A percentile compares a stretch with the other conserved stretches of the same genome.
Conservation (phyloP, 768 basidiomycete genomes). For the Pulveroboletus sp. region DNA sequence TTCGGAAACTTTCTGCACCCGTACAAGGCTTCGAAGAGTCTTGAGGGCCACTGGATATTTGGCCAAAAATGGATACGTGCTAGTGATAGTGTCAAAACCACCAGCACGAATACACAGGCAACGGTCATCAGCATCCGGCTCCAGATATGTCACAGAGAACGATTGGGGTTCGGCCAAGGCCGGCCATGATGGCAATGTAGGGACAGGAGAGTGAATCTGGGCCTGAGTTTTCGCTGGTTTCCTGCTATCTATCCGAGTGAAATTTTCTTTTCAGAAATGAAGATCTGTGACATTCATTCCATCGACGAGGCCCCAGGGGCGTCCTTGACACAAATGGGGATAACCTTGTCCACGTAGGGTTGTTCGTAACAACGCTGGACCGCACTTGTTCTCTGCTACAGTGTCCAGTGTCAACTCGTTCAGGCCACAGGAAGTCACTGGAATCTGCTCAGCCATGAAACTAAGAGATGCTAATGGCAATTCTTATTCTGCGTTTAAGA, state of each 20-base stretch:
- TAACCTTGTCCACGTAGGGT: conserved; percentile 10
- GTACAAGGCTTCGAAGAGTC: background rate
- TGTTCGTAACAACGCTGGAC: conserved; percentile 15
- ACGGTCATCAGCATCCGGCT: background rate
- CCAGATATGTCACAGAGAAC: conserved; percentile 4
- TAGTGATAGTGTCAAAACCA: background rate
- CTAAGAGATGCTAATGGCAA: background rate
- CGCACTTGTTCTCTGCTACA: conserved; percentile 15
- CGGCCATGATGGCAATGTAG: conserved; percentile 12
- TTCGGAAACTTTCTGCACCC: background rate
- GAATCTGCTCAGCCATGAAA: background rate
- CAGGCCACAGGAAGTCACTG: background rate
- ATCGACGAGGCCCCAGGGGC: too few relatives aligned
- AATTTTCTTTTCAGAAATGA: conserved; percentile 18
- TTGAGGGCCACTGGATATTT: background rate
- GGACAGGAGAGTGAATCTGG: background rate
- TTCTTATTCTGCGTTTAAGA: background rate
- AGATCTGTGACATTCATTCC: conserved; percentile 9
- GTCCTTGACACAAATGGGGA: conserved; percentile 12
- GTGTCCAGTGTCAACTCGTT: conserved; percentile 7
- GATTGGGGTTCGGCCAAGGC: background rate
- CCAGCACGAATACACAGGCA: conserved; percentile 8
- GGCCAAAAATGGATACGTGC: conserved; percentile 7
- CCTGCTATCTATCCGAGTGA: background rate
- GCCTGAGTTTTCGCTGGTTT: background rate